Conservation (phyloP, 257 asterid species). For the Solanum paucissectum region DNA sequence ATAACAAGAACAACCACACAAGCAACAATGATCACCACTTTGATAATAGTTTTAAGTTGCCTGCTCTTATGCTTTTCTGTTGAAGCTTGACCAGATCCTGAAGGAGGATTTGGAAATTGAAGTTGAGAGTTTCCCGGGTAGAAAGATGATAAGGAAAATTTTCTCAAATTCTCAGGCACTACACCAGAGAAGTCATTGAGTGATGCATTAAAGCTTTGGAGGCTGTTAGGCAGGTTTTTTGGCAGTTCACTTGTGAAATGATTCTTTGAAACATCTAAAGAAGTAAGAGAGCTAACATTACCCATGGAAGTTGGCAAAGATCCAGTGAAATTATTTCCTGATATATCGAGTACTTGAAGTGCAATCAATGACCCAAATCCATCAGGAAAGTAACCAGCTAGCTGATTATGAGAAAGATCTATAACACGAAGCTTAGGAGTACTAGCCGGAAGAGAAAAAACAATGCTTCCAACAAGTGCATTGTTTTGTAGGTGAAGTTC, state of each 20-base stretch:
- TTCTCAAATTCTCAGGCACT: constrained; percentile 81
- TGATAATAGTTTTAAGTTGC: constrained; percentile 32
- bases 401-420: constrained; percentile 60
- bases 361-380: constrained; percentile 44
- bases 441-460: constrained; percentile 33
- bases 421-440: constrained; percentile 41
- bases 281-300: constrained; percentile 30
- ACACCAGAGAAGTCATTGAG: constrained; percentile 72
- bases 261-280: constrained; percentile 59
- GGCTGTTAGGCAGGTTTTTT: constrained; percentile 41
- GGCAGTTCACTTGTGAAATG: constrained; percentile 69
- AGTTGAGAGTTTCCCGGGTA: constrained; percentile 81
- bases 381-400: constrained; percentile 53
- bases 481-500: constrained; percentile 74
- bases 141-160: constrained; percentile 70
- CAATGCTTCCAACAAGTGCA: constrained; percentile 43
- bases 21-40: constrained; percentile 47
- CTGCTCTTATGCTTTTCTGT: constrained; percentile 19
- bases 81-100: constrained; percentile 35
- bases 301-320: constrained; percentile 53
- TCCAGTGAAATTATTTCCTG: constrained; percentile 72
- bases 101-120: constrained; percentile 74
- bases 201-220: constrained; percentile 74
- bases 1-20: constrained; percentile 45
- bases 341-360: constrained; percentile 51